Percentiles rank a stretch among this genome's conserved stretches.
Conservation (phyloP, 371 early-diverging fungal species). For the Choanephora cucurbitarum region DNA sequence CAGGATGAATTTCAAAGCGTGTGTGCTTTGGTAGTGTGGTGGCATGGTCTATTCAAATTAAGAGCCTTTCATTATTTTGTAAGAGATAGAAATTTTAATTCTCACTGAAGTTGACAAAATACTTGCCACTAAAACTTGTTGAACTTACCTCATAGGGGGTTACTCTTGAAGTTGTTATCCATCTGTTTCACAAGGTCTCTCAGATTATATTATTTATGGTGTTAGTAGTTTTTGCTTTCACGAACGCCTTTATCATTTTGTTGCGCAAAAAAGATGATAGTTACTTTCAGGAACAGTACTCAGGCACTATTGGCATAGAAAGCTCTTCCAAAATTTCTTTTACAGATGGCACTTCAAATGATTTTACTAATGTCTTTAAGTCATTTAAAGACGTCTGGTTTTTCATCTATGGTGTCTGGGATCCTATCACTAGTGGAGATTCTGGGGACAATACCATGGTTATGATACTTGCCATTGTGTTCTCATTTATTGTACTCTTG, state of each 20-base stretch:
- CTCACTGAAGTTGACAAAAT: neutral
- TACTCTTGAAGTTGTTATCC: constrained; percentile 14
- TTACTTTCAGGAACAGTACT: constrained; percentile 14
- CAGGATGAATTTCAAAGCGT: constrained; percentile 14
- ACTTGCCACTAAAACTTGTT: no score
- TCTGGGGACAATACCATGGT: constrained; percentile 16
- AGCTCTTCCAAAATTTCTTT: neutral
- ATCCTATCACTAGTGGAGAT: constrained; percentile 13
- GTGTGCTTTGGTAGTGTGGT: constrained; percentile 8
- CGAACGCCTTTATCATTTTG: constrained; percentile 8
- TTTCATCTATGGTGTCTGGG: constrained; percentile 20
- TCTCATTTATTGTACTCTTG: constrained; percentile 15
- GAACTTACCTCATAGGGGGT: constrained; percentile 10
- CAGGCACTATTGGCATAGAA: constrained; percentile 1
- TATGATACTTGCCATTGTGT: constrained; percentile 4
- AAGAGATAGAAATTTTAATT: neutral
- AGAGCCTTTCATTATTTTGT: constrained; percentile 10
- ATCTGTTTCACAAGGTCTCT: constrained; percentile 5
- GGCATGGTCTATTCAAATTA: constrained; percentile 10
- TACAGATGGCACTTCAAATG: constrained; percentile 1
- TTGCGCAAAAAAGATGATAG: constrained; percentile 5
- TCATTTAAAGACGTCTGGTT: constrained; percentile 12
- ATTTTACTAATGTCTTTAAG: constrained; percentile 9
- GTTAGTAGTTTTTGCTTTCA: constrained; percentile 17
- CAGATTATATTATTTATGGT: constrained; percentile 11